Conservation (phyloP, 2,329 filamentous ascomycete genomes). For the Bertia moriformis region DNA sequence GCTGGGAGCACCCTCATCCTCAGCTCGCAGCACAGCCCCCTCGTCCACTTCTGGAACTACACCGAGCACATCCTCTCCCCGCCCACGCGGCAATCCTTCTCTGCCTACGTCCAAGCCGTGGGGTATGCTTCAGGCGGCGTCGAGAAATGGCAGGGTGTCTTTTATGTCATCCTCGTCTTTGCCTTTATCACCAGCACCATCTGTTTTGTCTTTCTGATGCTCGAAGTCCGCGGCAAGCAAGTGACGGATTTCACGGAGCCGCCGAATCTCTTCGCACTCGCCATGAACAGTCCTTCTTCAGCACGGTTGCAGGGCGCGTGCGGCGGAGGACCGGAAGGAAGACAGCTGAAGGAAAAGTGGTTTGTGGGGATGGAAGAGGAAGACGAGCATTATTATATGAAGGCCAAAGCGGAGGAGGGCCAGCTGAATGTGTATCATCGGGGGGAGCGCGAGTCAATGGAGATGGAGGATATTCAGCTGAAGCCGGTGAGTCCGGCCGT, state of each 20-base stretch:
- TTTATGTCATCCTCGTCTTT: slow-evolving; percentile 49
- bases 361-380: slow-evolving; percentile 11
- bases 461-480: not conserved
- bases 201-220: slow-evolving; percentile 47
- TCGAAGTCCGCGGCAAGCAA: slow-evolving; percentile 32
- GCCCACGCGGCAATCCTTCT: slow-evolving; percentile 38
- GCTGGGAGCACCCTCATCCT: slow-evolving; percentile 52
- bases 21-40: slow-evolving; percentile 41
- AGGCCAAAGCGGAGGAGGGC: not conserved
- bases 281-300: slow-evolving; percentile 48
- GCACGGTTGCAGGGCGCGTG: slow-evolving; percentile 35
- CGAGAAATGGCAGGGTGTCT: slow-evolving; percentile 44
- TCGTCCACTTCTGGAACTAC: slow-evolving; percentile 39
- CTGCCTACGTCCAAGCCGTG: slow-evolving; percentile 45
- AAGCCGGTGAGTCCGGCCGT: not conserved
- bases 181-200: slow-evolving; percentile 55
- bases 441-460: not conserved
- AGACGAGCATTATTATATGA: not conserved
- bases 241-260: slow-evolving; percentile 71
- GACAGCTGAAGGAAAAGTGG: slow-evolving; percentile 29
- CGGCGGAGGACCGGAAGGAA: slow-evolving; percentile 34
- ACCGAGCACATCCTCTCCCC: slow-evolving; percentile 22
- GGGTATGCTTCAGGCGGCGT: slow-evolving; percentile 57
- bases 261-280: slow-evolving; percentile 58
- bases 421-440: not conserved